These are phyloP conservation scores for Chrysochromulina tobinii DNA, from an alignment of 78 protist genomes.

Conservation along the genomic window DNA sequence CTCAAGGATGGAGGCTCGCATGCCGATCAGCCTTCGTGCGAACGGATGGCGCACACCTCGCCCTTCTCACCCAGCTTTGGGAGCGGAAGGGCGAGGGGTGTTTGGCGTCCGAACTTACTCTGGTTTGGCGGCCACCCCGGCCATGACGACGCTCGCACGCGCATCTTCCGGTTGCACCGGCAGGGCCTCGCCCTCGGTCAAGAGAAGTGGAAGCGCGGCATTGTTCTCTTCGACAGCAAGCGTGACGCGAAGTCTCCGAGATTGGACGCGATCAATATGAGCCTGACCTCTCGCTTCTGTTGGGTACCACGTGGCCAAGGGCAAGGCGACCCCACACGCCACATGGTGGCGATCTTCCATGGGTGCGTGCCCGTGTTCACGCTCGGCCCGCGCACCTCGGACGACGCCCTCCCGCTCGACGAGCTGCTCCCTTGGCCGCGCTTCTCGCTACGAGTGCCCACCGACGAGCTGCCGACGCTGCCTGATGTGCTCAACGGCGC, in stretches of 20 bases:
- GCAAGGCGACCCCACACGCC: conserved; percentile 7
- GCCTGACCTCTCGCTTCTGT: neutral
- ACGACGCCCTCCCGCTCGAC: conserved; percentile 8
- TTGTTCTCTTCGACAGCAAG: too few species aligned
- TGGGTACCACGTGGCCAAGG: neutral
- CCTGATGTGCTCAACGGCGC: neutral
- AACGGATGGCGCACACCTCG: neutral
- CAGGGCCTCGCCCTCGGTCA: too few species aligned
- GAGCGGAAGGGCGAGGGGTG: too few species aligned
- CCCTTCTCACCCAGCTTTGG: neutral
- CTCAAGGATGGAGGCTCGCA: neutral
- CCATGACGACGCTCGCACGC: neutral
- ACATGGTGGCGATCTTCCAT: neutral
- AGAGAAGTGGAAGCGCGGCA: too few species aligned
- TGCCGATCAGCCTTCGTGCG: conserved; percentile 10
- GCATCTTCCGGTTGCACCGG: neutral
- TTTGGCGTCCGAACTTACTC: neutral
- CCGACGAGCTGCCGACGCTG: neutral
- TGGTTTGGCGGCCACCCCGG: conserved; percentile 6
- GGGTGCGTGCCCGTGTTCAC: neutral
- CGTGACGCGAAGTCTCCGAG: too few species aligned
- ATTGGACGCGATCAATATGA: neutral
- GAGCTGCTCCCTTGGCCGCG: neutral
- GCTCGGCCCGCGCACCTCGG: neutral
- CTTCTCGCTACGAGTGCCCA: neutral